A percentile compares a stretch with the other conserved stretches of the same genome.
phyloP scores from a whole-genome alignment of 2,329 filamentous ascomycete genomes.

The Graphilbum sp. region DNA sequence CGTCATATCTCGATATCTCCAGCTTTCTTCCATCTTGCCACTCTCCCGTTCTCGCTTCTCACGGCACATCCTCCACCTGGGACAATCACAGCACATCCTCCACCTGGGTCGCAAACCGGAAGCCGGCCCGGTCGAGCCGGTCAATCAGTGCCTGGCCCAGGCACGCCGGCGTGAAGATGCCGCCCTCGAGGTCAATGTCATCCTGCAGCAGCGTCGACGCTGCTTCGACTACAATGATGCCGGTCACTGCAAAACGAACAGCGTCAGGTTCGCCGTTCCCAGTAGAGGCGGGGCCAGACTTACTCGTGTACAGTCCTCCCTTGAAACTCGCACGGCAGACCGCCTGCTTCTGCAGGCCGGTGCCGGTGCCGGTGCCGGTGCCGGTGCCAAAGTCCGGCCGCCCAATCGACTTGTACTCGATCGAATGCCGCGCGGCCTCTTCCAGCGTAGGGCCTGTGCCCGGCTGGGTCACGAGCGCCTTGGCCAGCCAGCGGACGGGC shows the following conservation, averaged over 20 bases:
- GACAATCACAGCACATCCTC: conserved; percentile 6
- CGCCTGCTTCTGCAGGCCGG: conserved; percentile 26
- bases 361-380: conserved; percentile 1
- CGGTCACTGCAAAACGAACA: conserved; percentile 41
- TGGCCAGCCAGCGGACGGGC: conserved; percentile 27
- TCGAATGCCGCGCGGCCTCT: conserved; percentile 36
- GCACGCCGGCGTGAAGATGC: conserved; percentile 55
- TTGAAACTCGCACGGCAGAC: conserved; percentile 36
- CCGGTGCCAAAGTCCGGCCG: conserved; percentile 32
- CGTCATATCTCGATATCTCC: too few relatives aligned
- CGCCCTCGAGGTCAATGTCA: conserved; percentile 42
- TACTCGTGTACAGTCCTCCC: conserved; percentile 49
- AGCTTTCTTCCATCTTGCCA: too few relatives aligned
- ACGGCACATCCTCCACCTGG: too few relatives aligned
- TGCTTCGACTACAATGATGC: conserved; percentile 43
- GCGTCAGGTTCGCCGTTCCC: too few relatives aligned
- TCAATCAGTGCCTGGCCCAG: conserved; percentile 53
- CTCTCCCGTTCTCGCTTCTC: too few relatives aligned
- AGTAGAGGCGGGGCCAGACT: conserved; percentile 19
- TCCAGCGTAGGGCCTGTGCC: conserved; percentile 38
- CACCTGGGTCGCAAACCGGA: conserved; percentile 41
- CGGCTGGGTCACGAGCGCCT: conserved; percentile 30
- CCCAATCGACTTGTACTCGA: conserved; percentile 49
- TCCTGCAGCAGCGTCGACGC: conserved; percentile 50
- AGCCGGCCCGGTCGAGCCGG: conserved; percentile 40